These are phyloP conservation scores for Turnera subulata DNA, from an alignment of 345 rosid species.

Conservation along the genomic window DNA sequence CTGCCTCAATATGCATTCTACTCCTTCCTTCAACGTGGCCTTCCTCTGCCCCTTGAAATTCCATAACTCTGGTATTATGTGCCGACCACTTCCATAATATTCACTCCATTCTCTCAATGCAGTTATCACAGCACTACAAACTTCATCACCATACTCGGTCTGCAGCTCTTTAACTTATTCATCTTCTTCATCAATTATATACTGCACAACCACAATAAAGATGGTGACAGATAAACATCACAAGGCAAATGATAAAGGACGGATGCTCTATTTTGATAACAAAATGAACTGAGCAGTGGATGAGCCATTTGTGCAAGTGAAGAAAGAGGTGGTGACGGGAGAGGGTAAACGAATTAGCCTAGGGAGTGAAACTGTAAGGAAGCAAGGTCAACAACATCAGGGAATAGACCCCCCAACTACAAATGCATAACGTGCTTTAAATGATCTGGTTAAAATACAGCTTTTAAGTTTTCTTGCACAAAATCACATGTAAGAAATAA, in stretches of 20 bases:
- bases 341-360: too few relatives aligned
- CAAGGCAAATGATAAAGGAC: not conserved
- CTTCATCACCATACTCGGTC: conserved; percentile 35
- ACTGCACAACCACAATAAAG: conserved; percentile 19
- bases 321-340: too few relatives aligned
- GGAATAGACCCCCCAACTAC: too few relatives aligned
- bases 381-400: too few relatives aligned
- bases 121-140: conserved; percentile 27
- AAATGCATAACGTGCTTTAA: too few relatives aligned
- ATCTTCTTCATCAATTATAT: conserved; percentile 36
- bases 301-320: too few relatives aligned
- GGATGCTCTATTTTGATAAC: too few relatives aligned
- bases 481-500: too few relatives aligned
- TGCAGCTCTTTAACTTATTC: conserved; percentile 34
- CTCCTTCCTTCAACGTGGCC: conserved; percentile 42
- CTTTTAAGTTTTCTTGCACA: too few relatives aligned
- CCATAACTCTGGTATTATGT: conserved; percentile 38
- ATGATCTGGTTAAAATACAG: too few relatives aligned
- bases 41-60: conserved; percentile 28
- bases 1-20: conserved; percentile 15
- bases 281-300: too few relatives aligned
- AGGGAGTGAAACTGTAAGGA: too few relatives aligned
- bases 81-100: conserved; percentile 48
- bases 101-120: conserved; percentile 36
- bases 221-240: not conserved